Percentiles rank a stretch among this genome's conserved stretches.
These are phyloP conservation scores for Penicillium sp. DNA, from an alignment of 2,329 filamentous ascomycete genomes.

Conservation along the genomic window DNA sequence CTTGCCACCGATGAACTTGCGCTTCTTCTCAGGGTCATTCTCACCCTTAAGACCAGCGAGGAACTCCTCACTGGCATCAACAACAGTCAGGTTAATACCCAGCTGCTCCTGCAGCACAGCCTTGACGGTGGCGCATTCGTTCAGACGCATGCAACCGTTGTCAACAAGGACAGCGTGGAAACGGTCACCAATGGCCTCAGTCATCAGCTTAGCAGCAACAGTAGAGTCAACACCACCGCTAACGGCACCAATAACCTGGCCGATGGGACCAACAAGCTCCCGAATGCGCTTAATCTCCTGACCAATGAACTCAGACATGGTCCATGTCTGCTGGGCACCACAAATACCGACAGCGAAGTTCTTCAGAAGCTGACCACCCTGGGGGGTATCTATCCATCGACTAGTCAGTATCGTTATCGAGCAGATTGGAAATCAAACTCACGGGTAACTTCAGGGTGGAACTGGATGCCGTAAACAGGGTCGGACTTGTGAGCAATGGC, in stretches of 20 bases:
- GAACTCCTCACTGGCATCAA: conserved; percentile 77
- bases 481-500: conserved; percentile 60
- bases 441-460: neutral
- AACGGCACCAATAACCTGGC: conserved; percentile 77
- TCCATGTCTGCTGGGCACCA: conserved; percentile 73
- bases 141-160: conserved; percentile 79
- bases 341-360: conserved; percentile 89
- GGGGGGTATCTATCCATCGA: neutral
- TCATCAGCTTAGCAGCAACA: conserved; percentile 71
- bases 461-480: conserved; percentile 63
- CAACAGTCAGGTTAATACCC: conserved; percentile 85
- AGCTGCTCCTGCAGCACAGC: conserved; percentile 74
- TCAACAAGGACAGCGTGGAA: conserved; percentile 85
- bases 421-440: conserved; percentile 39
- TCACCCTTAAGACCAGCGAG: conserved; percentile 74
- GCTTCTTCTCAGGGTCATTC: conserved; percentile 78
- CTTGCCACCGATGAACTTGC: conserved; percentile 86
- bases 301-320: conserved; percentile 78
- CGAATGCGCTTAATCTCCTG: conserved; percentile 80
- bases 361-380: neutral
- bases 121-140: conserved; percentile 81
- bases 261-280: conserved; percentile 74
- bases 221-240: conserved; percentile 87
- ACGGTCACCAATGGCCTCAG: conserved; percentile 78
- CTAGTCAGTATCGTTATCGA: neutral